A percentile compares a stretch with the other conserved stretches of the same genome.
Conservation (phyloP, 2,329 filamentous ascomycete species). For the Venturia effusa region DNA sequence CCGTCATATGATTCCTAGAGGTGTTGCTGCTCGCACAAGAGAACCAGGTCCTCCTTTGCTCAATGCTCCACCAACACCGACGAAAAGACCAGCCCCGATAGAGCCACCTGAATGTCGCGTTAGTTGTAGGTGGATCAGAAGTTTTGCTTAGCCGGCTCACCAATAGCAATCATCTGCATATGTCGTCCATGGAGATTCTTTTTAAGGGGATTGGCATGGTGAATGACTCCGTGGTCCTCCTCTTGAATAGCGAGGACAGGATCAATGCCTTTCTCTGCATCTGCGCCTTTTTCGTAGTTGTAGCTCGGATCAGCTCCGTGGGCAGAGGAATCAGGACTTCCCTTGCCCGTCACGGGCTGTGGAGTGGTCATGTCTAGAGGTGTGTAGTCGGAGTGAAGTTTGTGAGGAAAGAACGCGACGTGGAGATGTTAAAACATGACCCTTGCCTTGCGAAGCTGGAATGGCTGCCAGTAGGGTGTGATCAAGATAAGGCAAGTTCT, state of each 20-base stretch:
- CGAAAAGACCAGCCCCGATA: slow-evolving; percentile 68
- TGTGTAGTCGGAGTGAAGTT: not conserved
- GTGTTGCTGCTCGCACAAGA: slow-evolving; percentile 13
- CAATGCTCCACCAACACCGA: slow-evolving; percentile 50
- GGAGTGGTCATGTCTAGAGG: not conserved
- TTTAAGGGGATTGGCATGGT: slow-evolving; percentile 6
- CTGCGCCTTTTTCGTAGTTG: not conserved
- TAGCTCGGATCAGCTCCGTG: not conserved
- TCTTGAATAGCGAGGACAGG: not conserved
- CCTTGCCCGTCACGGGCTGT: not conserved
- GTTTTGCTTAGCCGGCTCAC: not conserved
- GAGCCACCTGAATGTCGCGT: slow-evolving; percentile 42
- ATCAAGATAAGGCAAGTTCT: not conserved
- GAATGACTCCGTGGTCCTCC: not conserved
- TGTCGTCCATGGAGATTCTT: slow-evolving; percentile 45
- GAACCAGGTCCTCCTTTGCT: slow-evolving; percentile 20
- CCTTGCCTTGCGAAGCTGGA: not conserved
- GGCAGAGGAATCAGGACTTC: not conserved
- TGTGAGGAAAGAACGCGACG: not conserved
- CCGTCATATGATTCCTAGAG: not conserved
- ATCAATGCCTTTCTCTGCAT: not conserved
- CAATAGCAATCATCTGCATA: slow-evolving; percentile 51
- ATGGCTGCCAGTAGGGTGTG: not conserved
- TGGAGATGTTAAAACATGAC: not conserved
- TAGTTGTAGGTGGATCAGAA: slow-evolving; percentile 38